Evolutionary conservation across 306 rosid species (phyloP).

Genomic region (Casuarina equisetifolia): DNA sequence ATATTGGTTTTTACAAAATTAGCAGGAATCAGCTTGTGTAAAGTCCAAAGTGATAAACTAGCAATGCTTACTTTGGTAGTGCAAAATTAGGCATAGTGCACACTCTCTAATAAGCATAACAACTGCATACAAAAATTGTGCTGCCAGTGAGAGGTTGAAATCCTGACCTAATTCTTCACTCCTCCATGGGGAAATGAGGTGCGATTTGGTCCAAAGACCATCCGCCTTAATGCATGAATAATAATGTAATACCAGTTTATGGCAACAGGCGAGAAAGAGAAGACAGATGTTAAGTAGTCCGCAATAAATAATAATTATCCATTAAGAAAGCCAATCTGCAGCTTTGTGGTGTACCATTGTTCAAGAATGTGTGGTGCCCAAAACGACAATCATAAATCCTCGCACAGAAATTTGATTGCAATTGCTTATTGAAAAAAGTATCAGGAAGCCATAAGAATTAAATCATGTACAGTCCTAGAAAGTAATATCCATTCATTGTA

Average conservation of each 20-base stretch:
- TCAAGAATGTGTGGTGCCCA: background rate
- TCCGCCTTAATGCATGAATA: background rate
- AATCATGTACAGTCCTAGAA: no score
- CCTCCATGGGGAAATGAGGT: background rate
- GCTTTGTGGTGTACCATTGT: background rate
- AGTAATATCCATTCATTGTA: no score
- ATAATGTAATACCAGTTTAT: background rate
- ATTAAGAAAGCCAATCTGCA: background rate
- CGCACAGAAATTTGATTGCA: background rate
- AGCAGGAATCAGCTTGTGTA: background rate
- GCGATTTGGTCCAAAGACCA: background rate
- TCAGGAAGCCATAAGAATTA: no score
- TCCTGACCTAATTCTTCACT: background rate
- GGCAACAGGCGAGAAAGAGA: background rate
- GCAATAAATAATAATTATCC: background rate
- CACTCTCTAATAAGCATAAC: background rate
- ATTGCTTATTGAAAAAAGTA: background rate
- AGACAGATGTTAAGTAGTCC: background rate
- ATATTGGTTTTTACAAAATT: no score
- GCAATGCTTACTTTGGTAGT: background rate
- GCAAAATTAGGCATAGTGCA: background rate
- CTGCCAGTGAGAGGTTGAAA: background rate
- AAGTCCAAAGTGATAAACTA: background rate
- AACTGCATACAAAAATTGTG: no score
- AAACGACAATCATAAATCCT: background rate